Conservation (phyloP, 768 basidiomycete genomes). For the Hygrophoropsis aurantiaca region DNA sequence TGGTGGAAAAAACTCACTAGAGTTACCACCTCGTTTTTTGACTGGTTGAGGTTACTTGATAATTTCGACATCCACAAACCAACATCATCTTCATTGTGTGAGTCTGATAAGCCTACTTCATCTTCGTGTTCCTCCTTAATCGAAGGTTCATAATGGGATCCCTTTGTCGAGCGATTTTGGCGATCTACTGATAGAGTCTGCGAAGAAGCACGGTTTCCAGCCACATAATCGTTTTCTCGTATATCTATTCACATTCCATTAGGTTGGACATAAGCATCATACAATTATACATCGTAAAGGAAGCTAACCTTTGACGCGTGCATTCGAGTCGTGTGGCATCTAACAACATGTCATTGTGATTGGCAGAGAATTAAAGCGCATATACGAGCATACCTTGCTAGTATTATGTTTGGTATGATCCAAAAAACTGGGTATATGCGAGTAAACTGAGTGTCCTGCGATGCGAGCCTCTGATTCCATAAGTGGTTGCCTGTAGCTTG, state of each 20-base stretch:
- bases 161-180: too few species aligned
- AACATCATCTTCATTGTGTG: background rate
- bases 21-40: constrained; percentile 9
- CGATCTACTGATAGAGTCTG: too few species aligned
- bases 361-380: background rate
- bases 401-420: constrained; percentile 3
- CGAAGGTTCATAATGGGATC: too few species aligned
- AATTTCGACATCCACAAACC: constrained; percentile 4
- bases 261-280: too few species aligned
- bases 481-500: constrained; percentile 8
- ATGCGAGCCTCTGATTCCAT: constrained; percentile 12
- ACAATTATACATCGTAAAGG: too few species aligned
- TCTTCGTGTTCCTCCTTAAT: too few species aligned
- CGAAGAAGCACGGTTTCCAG: too few species aligned
- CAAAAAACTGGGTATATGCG: constrained; percentile 1
- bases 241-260: too few species aligned
- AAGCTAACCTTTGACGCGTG: too few species aligned
- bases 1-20: constrained; percentile 7
- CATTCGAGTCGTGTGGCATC: too few species aligned
- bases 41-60: background rate
- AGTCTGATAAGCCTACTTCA: background rate
- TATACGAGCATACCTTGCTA: constrained; percentile 9
- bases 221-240: too few species aligned
- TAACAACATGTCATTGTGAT: background rate
- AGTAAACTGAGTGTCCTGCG: constrained; percentile 5